A percentile compares a stretch with the other conserved stretches of the same genome.
phyloP scores from a whole-genome alignment of 805 yeast genomes.

The Candida sakaeoensis region DNA sequence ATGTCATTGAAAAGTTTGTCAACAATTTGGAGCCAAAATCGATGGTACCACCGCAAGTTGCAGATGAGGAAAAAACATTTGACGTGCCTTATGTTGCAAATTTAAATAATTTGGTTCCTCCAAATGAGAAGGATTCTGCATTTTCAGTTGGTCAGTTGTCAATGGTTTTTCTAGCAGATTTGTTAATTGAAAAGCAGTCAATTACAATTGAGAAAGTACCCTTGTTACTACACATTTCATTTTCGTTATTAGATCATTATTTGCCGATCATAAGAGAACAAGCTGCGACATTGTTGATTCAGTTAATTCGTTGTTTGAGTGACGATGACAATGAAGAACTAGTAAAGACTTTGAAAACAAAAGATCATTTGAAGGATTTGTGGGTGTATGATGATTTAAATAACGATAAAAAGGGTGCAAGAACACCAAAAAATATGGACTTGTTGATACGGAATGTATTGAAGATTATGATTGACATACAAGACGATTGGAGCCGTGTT shows the following conservation, averaged over 20 bases:
- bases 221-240: conserved; percentile 69
- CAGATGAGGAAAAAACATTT: conserved; percentile 1
- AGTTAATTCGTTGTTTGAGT: conserved; percentile 63
- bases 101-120: conserved; percentile 52
- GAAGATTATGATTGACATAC: conserved; percentile 53
- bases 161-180: conserved; percentile 77
- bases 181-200: conserved; percentile 65
- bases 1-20: conserved; percentile 58
- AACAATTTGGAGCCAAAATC: conserved; percentile 74
- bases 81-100: conserved; percentile 74
- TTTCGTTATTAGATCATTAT: conserved; percentile 86
- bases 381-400: conserved; percentile 90
- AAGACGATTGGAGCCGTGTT: conserved; percentile 78
- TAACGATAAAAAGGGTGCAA: conserved; percentile 68
- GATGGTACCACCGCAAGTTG: conserved; percentile 75
- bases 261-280: conserved; percentile 78
- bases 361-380: conserved; percentile 37
- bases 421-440: conserved; percentile 87
- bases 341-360: conserved; percentile 55
- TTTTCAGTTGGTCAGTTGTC: conserved; percentile 88
- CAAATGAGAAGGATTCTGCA: conserved; percentile 62
- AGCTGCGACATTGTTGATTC: conserved; percentile 71
- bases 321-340: conserved; percentile 52
- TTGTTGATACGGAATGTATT: conserved; percentile 59
- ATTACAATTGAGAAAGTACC: conserved; percentile 61